Evolutionary conservation across 192 early-diverging fungal genomes (phyloP).

Genomic region (Umbelopsis sp.): DNA sequence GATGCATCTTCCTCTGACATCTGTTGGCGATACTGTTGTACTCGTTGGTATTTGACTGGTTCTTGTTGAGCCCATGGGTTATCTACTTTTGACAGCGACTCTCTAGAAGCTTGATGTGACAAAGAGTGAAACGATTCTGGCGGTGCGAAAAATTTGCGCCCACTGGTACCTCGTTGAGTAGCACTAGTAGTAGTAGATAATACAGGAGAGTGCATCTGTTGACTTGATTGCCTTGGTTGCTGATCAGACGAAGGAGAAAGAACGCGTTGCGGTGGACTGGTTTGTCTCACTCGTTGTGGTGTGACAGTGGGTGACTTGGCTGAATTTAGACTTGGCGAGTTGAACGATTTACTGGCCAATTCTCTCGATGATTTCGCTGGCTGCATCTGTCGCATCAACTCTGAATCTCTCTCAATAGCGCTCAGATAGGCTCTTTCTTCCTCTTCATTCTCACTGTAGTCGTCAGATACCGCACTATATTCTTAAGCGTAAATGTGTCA

Average conservation of each 20-base stretch:
- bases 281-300: background rate
- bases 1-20: constrained; percentile 7
- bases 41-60: constrained; percentile 15
- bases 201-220: background rate
- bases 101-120: constrained; percentile 14
- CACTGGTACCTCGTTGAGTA: constrained; percentile 5
- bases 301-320: constrained; percentile 16
- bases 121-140: constrained; percentile 12
- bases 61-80: constrained; percentile 23
- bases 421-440: constrained; percentile 43
- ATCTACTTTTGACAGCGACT: background rate
- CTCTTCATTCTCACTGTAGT: constrained; percentile 20
- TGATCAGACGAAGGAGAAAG: constrained; percentile 11
- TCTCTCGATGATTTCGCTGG: background rate
- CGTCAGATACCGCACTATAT: constrained; percentile 12
- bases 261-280: background rate
- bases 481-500: background rate
- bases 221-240: background rate
- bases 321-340: background rate
- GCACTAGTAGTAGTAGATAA: constrained; percentile 10
- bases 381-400: constrained; percentile 5
- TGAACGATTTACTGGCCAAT: background rate
- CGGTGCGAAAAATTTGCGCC: background rate
- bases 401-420: constrained; percentile 24
- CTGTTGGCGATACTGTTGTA: constrained; percentile 12